Conservation (phyloP, 2,329 filamentous ascomycete species). For the Curvularia lunata region DNA sequence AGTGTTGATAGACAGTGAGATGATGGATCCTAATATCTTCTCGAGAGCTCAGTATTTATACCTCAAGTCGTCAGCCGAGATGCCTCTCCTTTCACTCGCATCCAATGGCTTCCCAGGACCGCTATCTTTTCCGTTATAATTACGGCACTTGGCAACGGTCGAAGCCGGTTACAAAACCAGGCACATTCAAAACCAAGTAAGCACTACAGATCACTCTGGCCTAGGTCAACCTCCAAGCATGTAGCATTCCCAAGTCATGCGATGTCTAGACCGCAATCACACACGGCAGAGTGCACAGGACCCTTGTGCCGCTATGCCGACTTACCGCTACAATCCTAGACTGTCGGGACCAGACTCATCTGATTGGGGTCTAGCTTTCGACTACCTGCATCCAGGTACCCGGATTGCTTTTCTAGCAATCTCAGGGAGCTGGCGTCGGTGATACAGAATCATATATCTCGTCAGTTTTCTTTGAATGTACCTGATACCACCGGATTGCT, state of each 20-base stretch:
- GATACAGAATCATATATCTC: not conserved
- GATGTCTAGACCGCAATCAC: not conserved
- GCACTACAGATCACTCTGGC: not conserved
- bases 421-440: not conserved
- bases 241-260: not conserved
- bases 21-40: too few species aligned
- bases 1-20: too few species aligned
- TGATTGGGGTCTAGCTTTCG: not conserved
- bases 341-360: not conserved
- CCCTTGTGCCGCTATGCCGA: not conserved
- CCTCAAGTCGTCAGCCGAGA: too few species aligned
- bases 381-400: not conserved
- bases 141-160: not conserved
- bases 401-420: not conserved
- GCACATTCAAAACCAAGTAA: not conserved
- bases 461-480: too few species aligned
- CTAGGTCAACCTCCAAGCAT: not conserved
- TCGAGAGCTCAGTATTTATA: too few species aligned
- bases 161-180: too few species aligned
- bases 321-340: not conserved
- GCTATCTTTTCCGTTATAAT: not conserved
- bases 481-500: not conserved
- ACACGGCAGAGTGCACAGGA: not conserved
- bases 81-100: too few species aligned
- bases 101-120: too few species aligned